phyloP scores from a whole-genome alignment of 2,329 filamentous ascomycete species.

The Cladophialophora immunda region DNA sequence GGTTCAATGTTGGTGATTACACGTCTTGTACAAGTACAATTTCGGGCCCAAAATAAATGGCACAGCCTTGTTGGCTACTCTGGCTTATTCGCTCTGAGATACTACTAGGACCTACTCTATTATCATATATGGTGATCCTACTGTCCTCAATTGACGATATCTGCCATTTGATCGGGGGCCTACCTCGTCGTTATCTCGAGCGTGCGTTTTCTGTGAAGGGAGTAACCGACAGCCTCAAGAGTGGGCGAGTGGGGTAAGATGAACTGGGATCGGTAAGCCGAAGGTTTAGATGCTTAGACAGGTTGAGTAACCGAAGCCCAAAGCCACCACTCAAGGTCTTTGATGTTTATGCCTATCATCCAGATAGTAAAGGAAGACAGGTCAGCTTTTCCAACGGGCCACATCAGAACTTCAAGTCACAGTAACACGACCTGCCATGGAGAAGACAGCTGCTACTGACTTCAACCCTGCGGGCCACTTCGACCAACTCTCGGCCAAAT shows the following conservation, averaged over 20 bases:
- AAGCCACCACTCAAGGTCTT: neutral
- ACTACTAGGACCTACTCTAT: too few species aligned
- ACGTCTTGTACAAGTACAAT: constrained; percentile 3
- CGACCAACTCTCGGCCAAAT: constrained; percentile 17
- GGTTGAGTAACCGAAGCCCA: neutral
- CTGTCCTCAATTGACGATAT: too few species aligned
- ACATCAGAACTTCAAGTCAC: neutral
- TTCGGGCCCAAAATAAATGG: too few species aligned
- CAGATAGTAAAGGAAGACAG: neutral
- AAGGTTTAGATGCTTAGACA: neutral
- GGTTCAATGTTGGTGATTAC: neutral
- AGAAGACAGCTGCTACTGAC: neutral
- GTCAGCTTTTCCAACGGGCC: neutral
- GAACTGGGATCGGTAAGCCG: neutral
- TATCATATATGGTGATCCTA: too few species aligned
- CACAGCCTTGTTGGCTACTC: too few species aligned
- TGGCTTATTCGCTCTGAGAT: too few species aligned
- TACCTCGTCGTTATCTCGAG: too few species aligned
- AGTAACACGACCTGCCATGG: neutral
- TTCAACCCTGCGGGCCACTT: constrained; percentile 12
- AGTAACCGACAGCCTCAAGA: neutral
- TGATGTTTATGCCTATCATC: neutral
- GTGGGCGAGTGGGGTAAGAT: constrained; percentile 2
- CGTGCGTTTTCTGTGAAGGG: too few species aligned
- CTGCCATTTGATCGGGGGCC: too few species aligned